Base-by-base conservation (phyloP, 805 yeast species). In the Candida endomychidarum region DNA sequence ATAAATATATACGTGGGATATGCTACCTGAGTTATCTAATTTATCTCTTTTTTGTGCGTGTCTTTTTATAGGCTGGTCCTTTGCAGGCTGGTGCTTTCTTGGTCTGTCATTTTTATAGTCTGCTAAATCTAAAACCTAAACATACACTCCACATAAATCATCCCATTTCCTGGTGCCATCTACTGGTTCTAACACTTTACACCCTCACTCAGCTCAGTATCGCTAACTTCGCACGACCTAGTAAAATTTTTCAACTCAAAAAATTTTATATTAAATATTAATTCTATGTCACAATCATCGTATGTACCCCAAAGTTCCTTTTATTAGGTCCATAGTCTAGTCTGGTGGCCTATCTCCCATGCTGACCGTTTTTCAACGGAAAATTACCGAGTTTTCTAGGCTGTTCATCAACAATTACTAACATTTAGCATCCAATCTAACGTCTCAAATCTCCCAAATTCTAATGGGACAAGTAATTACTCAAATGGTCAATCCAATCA, bases 281-380 rank as follows among this genome's bases (percentile, higher is more conserved):
- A 22, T 28, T 24, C 22, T 18, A 37, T 37, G 40, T 37, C 40
- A 29, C 35, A 29, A 37, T 37, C 40, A 29, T 16, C 32, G 40
- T 37, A 37, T 30, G 40, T 37, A 34, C 7, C 27, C 9, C 6
- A 20, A 20, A 20, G n/a, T n/a, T n/a, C n/a, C n/a, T n/a, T n/a
- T n/a, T n/a, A n/a, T n/a, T n/a, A n/a, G n/a, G n/a, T n/a, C n/a
- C n/a, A n/a, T n/a, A n/a, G n/a, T n/a, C n/a, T n/a, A n/a, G n/a
- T n/a, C 16, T 11, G 29, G 16, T 26, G 29, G 18, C 31, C 9
- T 11, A 28, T 5, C 26, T 12, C 10, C 5, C 26, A 12, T 24
- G n/a, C 28, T 25, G 7, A 12, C 28, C 11, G 5, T 15, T 14
- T 28, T 15, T 12, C 31, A 28, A 28, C 18, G 19, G n/a, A n/a